Evolutionary conservation across 768 basidiomycete species (phyloP).

Genomic region (Tricholoma saponaceum): DNA sequence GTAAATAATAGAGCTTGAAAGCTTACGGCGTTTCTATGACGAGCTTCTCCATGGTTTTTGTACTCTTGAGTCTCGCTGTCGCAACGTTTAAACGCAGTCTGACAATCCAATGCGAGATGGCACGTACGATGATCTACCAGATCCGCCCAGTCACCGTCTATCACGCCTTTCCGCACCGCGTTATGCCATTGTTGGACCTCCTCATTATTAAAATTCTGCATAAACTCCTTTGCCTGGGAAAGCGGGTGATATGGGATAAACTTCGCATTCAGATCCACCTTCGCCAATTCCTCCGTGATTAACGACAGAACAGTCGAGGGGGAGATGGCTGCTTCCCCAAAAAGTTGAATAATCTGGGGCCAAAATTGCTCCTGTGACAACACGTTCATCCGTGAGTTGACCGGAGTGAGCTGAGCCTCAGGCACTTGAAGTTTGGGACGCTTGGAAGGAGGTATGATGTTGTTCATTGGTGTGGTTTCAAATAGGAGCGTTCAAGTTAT

Average conservation of each 20-base stretch:
- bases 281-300: background rate
- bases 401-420: background rate
- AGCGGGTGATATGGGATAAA: background rate
- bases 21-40: background rate
- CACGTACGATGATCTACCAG: background rate
- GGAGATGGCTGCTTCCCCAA: background rate
- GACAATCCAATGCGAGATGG: background rate
- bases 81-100: background rate
- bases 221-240: background rate
- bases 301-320: background rate
- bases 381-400: background rate
- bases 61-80: background rate
- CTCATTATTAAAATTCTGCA: background rate
- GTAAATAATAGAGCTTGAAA: background rate
- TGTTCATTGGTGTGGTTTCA: background rate
- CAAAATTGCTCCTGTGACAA: background rate
- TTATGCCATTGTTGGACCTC: background rate
- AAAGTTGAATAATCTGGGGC: background rate
- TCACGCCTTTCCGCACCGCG: background rate
- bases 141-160: background rate
- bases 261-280: background rate
- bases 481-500: too few species aligned
- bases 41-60: background rate
- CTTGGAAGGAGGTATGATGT: too few species aligned
- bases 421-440: background rate